Evolutionary conservation across 257 asterid genomes (phyloP), one percentile per base, ranked within the genome.

Genomic region (Fraxinus excelsior): DNA sequence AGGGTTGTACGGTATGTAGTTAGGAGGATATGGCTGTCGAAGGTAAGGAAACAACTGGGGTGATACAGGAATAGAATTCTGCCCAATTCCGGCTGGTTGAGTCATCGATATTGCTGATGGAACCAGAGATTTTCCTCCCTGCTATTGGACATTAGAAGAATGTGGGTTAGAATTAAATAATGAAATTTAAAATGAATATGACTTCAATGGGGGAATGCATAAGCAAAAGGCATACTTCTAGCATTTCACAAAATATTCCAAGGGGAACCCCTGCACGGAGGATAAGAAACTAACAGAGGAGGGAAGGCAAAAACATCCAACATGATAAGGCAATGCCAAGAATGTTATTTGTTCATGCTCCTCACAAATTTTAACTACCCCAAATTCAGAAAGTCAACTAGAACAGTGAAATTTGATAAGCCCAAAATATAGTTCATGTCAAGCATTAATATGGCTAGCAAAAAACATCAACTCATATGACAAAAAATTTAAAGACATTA

Each of bases 21-120:
- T 90, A 74, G 96, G 75, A 44, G 90, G 86, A 79, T 82, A 90
- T n/a, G 96, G 88, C 73, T 82, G 90, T 71, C 88, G 80, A 72
- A 84, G 74, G 28, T 67, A 84, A 80, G 90, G 89, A 73, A 82
- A 72, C 78, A 87, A 62, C 60, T 84, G 90, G 8, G 89, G 87
- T 23, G 91, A 78, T 58, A 79, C 76, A 71, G 92, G 74, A 58
- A 85, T 64, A 44, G 91, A 81, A 72, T 80, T 80, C 84, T 81
- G 90, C 31, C 83, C 81, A 26, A 74, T 29, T 79, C 85, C 91
- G 2, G 72, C 74, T 31, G 87, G 73, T 72, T 87, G 89, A 82
- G 81, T 60, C 46, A 80, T 60, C 18, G 84, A 76, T 72, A 81
- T 74, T 66, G 86, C 71, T 56, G 87, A 82, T 68, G 83, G 82